Percentiles rank a stretch among this genome's conserved stretches.
Conservation (phyloP, 441 rosid genomes). For the Eruca vesicaria region DNA sequence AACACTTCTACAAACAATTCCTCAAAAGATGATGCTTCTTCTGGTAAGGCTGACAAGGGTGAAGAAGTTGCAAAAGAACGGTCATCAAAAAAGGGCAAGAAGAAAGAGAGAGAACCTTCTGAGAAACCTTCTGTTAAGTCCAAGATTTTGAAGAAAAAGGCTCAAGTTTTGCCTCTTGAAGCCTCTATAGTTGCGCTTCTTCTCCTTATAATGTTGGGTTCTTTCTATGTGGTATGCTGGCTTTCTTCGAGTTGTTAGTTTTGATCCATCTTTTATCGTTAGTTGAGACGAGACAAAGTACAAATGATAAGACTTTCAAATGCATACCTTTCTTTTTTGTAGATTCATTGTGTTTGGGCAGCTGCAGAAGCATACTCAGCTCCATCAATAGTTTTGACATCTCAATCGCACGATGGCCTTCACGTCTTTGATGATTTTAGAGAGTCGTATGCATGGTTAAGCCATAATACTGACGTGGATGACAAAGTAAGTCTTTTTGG, state of each 20-base stretch:
- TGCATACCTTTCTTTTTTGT: constrained; percentile 33
- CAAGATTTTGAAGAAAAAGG: constrained; percentile 56
- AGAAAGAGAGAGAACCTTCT: constrained; percentile 73
- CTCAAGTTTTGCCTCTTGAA: constrained; percentile 85
- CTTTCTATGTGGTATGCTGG: constrained; percentile 92
- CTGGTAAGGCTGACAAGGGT: constrained; percentile 49
- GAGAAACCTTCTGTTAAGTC: constrained; percentile 54
- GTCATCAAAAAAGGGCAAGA: constrained; percentile 75
- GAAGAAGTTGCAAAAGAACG: constrained; percentile 61
- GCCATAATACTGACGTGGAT: constrained; percentile 98
- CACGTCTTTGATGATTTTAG: constrained; percentile 99
- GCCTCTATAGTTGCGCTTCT: constrained; percentile 75
- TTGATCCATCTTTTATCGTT: constrained; percentile 8
- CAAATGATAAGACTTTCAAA: constrained; percentile 1
- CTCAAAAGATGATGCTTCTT: constrained; percentile 44
- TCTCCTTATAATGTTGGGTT: constrained; percentile 84
- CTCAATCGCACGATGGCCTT: constrained; percentile 69
- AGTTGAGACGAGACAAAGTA: background rate
- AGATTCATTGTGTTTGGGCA: constrained; percentile 99
- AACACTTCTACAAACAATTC: constrained; percentile 39
- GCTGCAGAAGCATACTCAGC: constrained; percentile 99
- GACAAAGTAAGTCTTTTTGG: constrained; percentile 70
- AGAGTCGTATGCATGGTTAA: constrained; percentile 95
- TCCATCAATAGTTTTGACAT: constrained; percentile 93
- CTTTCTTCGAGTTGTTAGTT: constrained; percentile 8